Conservation (phyloP, 1,284 basidiomycete genomes). For the Coniophora puteana region DNA sequence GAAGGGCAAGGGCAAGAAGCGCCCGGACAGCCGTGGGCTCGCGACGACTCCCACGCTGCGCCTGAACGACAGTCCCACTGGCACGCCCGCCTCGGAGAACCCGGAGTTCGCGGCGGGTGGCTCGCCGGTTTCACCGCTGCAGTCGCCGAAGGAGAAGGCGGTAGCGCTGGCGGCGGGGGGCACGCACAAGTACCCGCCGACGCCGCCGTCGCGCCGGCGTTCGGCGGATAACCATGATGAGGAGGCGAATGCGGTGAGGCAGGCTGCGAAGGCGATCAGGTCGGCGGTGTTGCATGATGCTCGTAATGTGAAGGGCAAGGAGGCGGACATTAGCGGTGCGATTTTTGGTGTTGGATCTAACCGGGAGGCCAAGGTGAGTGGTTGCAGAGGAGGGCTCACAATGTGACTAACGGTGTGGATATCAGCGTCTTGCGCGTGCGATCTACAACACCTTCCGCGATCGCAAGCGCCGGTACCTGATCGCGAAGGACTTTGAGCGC, state of each 20-base stretch:
- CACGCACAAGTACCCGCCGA: constrained; percentile 17
- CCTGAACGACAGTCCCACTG: too few species aligned
- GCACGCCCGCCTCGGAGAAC: constrained; percentile 11
- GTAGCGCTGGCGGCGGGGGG: too few species aligned
- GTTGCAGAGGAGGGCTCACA: constrained; percentile 3
- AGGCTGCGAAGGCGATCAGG: constrained; percentile 64
- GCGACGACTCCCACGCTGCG: constrained; percentile 7
- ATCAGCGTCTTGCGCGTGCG: constrained; percentile 60
- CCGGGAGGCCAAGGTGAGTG: constrained; percentile 60
- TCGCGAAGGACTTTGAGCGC: constrained; percentile 66
- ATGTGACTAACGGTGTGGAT: background rate
- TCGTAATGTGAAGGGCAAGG: constrained; percentile 59
- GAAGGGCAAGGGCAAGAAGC: constrained; percentile 20
- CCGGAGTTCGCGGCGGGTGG: constrained; percentile 1
- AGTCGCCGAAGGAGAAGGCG: constrained; percentile 7
- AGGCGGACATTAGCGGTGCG: constrained; percentile 36
- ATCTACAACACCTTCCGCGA: constrained; percentile 65
- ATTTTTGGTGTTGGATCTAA: constrained; percentile 49
- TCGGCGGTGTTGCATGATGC: constrained; percentile 70
- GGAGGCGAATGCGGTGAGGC: constrained; percentile 37
- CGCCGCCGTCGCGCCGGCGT: constrained; percentile 12
- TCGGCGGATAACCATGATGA: constrained; percentile 17
- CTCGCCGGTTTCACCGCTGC: constrained; percentile 2
- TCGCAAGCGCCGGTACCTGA: constrained; percentile 54
- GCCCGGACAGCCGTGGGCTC: constrained; percentile 2